These are phyloP conservation scores for Yamadazyma songkhlaensis DNA, from an alignment of 1,139 yeast genomes.

Conservation along the genomic window DNA sequence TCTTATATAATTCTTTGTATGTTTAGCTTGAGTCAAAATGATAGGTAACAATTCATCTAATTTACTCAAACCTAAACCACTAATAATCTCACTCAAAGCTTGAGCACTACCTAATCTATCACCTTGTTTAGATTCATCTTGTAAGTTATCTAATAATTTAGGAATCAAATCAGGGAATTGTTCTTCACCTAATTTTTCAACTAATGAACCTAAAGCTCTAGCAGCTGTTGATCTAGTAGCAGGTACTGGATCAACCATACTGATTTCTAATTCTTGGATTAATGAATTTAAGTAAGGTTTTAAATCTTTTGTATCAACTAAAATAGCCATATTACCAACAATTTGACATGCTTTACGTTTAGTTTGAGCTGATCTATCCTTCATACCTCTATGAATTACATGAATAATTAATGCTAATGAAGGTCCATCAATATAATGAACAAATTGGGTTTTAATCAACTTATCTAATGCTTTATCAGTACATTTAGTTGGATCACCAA, in stretches of 20 bases:
- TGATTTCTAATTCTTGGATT: slow-evolving; percentile 79
- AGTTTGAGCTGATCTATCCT: slow-evolving; percentile 86
- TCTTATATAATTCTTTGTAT: slow-evolving; percentile 67
- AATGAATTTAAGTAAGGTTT: slow-evolving; percentile 77
- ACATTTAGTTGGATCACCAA: slow-evolving; percentile 89
- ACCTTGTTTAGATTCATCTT: slow-evolving; percentile 80
- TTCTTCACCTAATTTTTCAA: slow-evolving; percentile 94
- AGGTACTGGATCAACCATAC: slow-evolving; percentile 99
- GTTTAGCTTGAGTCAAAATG: slow-evolving; percentile 70
- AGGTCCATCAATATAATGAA: slow-evolving; percentile 97
- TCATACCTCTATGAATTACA: slow-evolving; percentile 93
- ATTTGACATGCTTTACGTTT: slow-evolving; percentile 96
- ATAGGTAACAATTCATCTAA: slow-evolving; percentile 86
- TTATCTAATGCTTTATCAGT: slow-evolving; percentile 89
- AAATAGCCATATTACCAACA: slow-evolving; percentile 97
- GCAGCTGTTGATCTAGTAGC: slow-evolving; percentile 97
- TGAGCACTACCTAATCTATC: slow-evolving; percentile 97
- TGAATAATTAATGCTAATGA: slow-evolving; percentile 93
- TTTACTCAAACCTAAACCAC: slow-evolving; percentile 84
- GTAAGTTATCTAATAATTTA: slow-evolving; percentile 69
- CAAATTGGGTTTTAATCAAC: slow-evolving; percentile 86
- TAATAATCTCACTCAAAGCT: slow-evolving; percentile 89
- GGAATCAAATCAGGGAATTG: slow-evolving; percentile 92
- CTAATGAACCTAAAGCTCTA: slow-evolving; percentile 93
- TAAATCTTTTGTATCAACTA: slow-evolving; percentile 85